Evolutionary conservation across 768 basidiomycete species (phyloP), one percentile per base, ranked within the genome.

Genomic region (Boletus tylopilopsis): DNA sequence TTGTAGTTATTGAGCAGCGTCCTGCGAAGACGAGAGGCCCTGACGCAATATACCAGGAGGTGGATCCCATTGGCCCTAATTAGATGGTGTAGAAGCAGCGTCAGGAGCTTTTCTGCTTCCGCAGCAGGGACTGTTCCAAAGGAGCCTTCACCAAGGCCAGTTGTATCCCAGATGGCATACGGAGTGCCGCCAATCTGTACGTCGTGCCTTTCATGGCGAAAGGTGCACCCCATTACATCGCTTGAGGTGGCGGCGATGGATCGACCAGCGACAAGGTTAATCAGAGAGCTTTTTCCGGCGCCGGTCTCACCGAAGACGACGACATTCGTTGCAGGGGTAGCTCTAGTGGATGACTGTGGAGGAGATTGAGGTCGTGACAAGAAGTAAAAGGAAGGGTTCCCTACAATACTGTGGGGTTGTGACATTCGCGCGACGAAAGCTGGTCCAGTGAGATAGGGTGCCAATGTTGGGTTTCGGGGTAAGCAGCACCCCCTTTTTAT

Each of bases 201-300:
- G 30, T 57, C 49, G 61, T 70, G 64, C 8, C 58, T 51, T 38
- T 45, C 43, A 45, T 67, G 63, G 12, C 56, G 43, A 39, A 69
- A 70, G 19, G 73, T 74, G 53, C 66, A 71, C 5, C 71, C 69
- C 22, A 55, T 59, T 10, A 64, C 68, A 39, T 57, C 57, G 45
- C 63, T 68, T 6, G 71, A 73, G 18, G 66, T 63, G 0, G 45
- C 43, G 25, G 73, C 73, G 23, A 60, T 72, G 71, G 57, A 74
- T 62, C 48, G 73, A 58, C 60, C 62, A 45, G 60, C 60, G 38
- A 77, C 55, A 67, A 74, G 66, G 58, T 75, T 73, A 45, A 77
- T 58, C 47, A 74, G 58, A n/a, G 70, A 73, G 57, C 74, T 72
- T 52, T 77, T 76, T 29, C 68, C 63, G 35, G 72, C 60, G 2